Evolutionary conservation across 129 eudicot genomes (phyloP).

Genomic region (Mikania micrantha): DNA sequence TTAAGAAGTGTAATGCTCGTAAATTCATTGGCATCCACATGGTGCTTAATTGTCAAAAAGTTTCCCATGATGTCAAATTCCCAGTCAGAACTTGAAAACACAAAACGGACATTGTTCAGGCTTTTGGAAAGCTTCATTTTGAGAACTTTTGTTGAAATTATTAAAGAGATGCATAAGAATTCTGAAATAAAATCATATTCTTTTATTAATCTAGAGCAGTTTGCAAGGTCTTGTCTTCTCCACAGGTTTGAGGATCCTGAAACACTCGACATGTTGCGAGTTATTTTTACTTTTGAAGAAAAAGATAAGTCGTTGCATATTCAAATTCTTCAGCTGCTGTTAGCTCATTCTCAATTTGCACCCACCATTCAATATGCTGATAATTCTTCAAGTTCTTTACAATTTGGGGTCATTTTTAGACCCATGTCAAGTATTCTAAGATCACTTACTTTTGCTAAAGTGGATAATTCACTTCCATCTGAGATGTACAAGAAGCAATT

Average conservation of each 20-base stretch:
- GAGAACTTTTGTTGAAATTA: constrained; percentile 39
- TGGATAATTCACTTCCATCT: constrained; percentile 15
- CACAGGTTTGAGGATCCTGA: constrained; percentile 69
- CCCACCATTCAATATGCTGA: constrained; percentile 36
- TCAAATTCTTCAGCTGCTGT: constrained; percentile 53
- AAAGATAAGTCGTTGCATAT: constrained; percentile 38
- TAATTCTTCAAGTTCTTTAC: constrained; percentile 29
- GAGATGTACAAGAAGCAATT: constrained; percentile 32
- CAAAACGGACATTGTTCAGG: constrained; percentile 35
- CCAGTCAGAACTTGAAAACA: constrained; percentile 16
- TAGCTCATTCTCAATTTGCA: constrained; percentile 71
- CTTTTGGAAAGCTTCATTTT: constrained; percentile 57
- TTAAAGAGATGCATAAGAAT: constrained; percentile 31
- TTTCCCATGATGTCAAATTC: constrained; percentile 28
- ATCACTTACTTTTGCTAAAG: constrained; percentile 30
- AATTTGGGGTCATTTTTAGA: constrained; percentile 54
- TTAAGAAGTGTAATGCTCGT: constrained; percentile 37
- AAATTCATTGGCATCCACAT: constrained; percentile 44
- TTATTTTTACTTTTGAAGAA: constrained; percentile 34
- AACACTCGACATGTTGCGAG: constrained; percentile 50
- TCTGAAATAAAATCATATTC: constrained; percentile 33
- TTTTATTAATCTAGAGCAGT: constrained; percentile 45
- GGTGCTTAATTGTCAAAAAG: constrained; percentile 54
- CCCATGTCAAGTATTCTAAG: constrained; percentile 82
- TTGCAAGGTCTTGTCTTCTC: constrained; percentile 56